These are phyloP conservation scores for Ilex paraguariensis DNA, from an alignment of 305 asterid genomes.

Conservation along the genomic window DNA sequence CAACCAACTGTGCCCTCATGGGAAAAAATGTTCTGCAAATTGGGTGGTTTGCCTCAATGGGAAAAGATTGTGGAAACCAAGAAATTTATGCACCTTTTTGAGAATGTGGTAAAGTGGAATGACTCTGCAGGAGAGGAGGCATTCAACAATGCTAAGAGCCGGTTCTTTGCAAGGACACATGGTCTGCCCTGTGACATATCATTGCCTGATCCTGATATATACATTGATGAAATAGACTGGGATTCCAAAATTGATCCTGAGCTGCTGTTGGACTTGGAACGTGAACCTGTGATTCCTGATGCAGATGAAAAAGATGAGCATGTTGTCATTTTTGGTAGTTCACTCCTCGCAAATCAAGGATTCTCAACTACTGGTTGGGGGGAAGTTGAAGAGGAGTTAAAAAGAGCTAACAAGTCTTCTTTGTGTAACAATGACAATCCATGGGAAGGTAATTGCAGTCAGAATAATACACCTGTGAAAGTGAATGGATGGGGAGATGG, in stretches of 20 bases:
- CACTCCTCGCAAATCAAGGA: constrained; percentile 29
- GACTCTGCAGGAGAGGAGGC: constrained; percentile 74
- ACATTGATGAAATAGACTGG: constrained; percentile 58
- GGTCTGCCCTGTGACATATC: constrained; percentile 38
- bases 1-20: constrained; percentile 57
- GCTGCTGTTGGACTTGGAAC: constrained; percentile 32
- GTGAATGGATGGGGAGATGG: constrained; percentile 30
- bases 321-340: constrained; percentile 55
- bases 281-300: constrained; percentile 11
- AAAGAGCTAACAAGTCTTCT: constrained; percentile 19
- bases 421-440: constrained; percentile 22
- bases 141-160: constrained; percentile 44
- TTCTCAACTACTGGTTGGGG: constrained; percentile 53
- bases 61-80: constrained; percentile 40
- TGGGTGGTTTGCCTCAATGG: constrained; percentile 55
- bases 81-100: constrained; percentile 42
- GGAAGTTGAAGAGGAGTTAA: constrained; percentile 34
- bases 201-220: constrained; percentile 49
- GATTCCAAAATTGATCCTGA: constrained; percentile 25
- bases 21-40: constrained; percentile 65
- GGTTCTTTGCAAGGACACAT: constrained; percentile 48
- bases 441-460: constrained; percentile 20
- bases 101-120: constrained; percentile 54
- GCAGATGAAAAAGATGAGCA: constrained; percentile 28
- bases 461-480: constrained; percentile 18